These are phyloP conservation scores for Globisporangium camurandrum DNA, from an alignment of 352 stramenopile genomes.

Conservation along the genomic window DNA sequence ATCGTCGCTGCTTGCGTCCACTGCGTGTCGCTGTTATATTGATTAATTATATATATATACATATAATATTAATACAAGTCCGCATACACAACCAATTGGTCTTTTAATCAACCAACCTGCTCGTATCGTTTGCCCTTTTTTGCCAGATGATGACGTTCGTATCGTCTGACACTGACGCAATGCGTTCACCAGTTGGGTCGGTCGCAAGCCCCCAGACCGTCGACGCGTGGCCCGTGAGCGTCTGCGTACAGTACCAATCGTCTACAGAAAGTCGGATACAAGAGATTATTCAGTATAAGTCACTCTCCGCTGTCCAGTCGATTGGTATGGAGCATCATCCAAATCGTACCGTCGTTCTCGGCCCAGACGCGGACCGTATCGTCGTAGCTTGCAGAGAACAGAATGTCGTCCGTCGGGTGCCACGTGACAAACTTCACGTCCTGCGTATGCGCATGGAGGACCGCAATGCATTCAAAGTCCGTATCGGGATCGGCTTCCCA, in stretches of 20 bases:
- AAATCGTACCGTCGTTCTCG: conserved; percentile 84
- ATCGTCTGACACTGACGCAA: conserved; percentile 91
- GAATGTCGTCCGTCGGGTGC: conserved; percentile 80
- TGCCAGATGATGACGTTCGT: conserved; percentile 91
- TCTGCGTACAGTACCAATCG: conserved; percentile 96
- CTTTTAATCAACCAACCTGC: too few species aligned
- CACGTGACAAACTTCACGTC: conserved; percentile 96
- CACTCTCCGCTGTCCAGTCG: too few species aligned
- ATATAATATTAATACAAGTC: too few species aligned
- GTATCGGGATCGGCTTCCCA: conserved; percentile 93
- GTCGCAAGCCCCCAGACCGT: conserved; percentile 93
- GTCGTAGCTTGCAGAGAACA: conserved; percentile 93
- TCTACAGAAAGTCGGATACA: conserved; percentile 27
- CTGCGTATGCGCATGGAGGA: conserved; percentile 94
- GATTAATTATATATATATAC: background rate
- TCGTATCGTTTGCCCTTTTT: too few species aligned
- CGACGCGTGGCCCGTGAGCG: conserved; percentile 84
- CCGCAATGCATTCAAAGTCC: conserved; percentile 97
- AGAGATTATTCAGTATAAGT: too few species aligned
- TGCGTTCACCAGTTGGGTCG: conserved; percentile 57
- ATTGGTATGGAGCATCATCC: too few species aligned
- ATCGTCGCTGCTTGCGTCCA: conserved; percentile 85
- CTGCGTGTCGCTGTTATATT: conserved; percentile 30
- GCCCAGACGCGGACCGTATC: conserved; percentile 95
- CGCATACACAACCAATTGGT: too few species aligned